Percentiles rank a stretch among this genome's conserved stretches.
phyloP scores from a whole-genome alignment of 2,329 filamentous ascomycete genomes.

The Chrysoporthe puriensis region DNA sequence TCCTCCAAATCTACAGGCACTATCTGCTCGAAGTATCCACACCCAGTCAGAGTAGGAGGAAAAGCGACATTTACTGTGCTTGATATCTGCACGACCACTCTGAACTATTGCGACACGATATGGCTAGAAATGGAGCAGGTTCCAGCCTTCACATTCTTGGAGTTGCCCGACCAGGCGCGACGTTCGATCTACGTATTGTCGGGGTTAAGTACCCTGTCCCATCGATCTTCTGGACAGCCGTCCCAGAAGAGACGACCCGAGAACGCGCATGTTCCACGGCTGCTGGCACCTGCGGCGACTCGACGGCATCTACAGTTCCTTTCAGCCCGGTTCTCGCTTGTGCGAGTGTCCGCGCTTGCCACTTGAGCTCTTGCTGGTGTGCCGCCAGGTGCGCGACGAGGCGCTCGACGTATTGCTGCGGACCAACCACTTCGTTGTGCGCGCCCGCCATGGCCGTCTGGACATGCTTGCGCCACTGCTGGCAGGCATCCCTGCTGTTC shows the following conservation, averaged over 20 bases:
- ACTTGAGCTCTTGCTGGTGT: conserved; percentile 4
- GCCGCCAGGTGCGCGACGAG: conserved; percentile 8
- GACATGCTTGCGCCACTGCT: conserved; percentile 8
- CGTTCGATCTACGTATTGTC: background rate
- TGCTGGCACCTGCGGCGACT: background rate
- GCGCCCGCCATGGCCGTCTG: background rate
- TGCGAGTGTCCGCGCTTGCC: background rate
- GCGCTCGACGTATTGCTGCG: conserved; percentile 3
- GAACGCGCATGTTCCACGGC: background rate
- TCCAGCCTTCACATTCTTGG: background rate
- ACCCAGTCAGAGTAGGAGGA: no score
- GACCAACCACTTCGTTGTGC: conserved; percentile 6
- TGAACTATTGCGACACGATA: background rate
- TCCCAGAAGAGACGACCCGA: background rate
- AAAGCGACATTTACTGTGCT: no score
- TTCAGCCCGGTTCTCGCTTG: no score
- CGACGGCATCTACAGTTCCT: background rate
- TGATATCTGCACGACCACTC: no score
- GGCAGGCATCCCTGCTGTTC: background rate
- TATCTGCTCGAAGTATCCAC: no score
- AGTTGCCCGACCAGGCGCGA: background rate
- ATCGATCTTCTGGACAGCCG: background rate
- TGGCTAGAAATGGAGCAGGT: no score
- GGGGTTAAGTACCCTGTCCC: background rate
- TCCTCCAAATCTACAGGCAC: no score